phyloP scores from a whole-genome alignment of 257 asterid species.

The Petunia axillaris region DNA sequence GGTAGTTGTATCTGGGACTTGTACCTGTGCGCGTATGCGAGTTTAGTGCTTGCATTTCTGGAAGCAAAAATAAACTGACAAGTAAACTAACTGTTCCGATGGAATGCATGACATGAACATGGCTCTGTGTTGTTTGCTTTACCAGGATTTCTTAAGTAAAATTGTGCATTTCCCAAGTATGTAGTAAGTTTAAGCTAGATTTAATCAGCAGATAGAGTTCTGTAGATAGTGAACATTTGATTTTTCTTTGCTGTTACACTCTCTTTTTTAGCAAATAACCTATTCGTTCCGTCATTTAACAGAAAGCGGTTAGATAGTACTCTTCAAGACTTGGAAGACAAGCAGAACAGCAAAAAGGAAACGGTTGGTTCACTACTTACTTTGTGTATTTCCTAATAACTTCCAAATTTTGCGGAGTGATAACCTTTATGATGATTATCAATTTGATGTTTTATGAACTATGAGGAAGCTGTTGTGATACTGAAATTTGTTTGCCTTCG shows the following conservation, averaged over 20 bases:
- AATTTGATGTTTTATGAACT: not conserved
- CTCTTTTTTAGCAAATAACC: not conserved
- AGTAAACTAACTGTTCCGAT: not conserved
- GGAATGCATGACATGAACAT: slow-evolving; percentile 1
- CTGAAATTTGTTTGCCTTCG: not conserved
- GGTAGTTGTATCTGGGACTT: not conserved
- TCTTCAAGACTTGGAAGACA: slow-evolving; percentile 92
- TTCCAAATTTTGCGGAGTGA: not conserved
- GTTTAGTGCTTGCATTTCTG: not conserved
- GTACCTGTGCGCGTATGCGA: not conserved
- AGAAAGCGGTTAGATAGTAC: slow-evolving; percentile 86
- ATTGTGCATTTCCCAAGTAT: not conserved
- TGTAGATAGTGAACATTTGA: not conserved
- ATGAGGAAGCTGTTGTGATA: not conserved
- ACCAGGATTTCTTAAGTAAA: not conserved
- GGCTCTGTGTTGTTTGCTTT: not conserved
- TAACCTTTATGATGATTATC: not conserved
- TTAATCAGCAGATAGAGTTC: slow-evolving; percentile 4
- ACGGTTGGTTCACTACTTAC: slow-evolving; percentile 54
- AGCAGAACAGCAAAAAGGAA: slow-evolving; percentile 92
- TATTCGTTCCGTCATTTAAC: slow-evolving; percentile 30
- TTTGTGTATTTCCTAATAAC: not conserved
- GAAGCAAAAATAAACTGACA: slow-evolving; percentile 11
- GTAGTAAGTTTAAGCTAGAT: not conserved
- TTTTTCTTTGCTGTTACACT: not conserved